Evolutionary conservation across 441 rosid species (phyloP).

Genomic region (Syzygium syzygioides): DNA sequence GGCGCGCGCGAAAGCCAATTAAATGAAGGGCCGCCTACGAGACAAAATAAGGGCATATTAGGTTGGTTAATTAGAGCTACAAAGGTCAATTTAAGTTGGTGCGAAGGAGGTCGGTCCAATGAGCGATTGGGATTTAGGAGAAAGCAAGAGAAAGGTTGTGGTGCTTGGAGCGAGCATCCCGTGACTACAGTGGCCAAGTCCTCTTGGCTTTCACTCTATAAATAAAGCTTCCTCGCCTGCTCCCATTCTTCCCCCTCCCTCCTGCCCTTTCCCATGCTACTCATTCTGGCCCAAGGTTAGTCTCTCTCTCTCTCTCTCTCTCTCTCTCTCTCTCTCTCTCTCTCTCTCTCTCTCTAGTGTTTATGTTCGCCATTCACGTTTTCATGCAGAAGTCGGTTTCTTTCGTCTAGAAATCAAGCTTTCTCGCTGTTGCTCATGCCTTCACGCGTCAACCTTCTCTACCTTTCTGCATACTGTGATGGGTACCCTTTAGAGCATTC

Average conservation of each 20-base stretch:
- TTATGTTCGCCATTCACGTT: not conserved
- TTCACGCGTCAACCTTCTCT: not conserved
- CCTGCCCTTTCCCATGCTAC: not conserved
- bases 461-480: not conserved
- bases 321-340: not conserved
- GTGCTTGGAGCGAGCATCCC: not conserved
- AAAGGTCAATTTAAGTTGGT: not conserved
- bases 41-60: not conserved
- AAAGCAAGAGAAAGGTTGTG: not conserved
- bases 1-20: not conserved
- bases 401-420: not conserved
- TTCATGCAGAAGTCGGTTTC: not conserved
- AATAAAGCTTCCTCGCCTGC: not conserved
- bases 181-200: not conserved
- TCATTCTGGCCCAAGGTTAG: not conserved
- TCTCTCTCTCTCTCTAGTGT: not conserved
- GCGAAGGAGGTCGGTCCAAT: not conserved
- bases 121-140: not conserved
- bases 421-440: not conserved
- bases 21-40: not conserved
- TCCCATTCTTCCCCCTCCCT: not conserved
- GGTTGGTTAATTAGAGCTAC: not conserved
- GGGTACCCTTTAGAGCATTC: not conserved
- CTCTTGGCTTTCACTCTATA: not conserved
- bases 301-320: not conserved